These are phyloP conservation scores for Microascus cirrosus DNA, from an alignment of 2,329 filamentous ascomycete genomes.

Conservation along the genomic window DNA sequence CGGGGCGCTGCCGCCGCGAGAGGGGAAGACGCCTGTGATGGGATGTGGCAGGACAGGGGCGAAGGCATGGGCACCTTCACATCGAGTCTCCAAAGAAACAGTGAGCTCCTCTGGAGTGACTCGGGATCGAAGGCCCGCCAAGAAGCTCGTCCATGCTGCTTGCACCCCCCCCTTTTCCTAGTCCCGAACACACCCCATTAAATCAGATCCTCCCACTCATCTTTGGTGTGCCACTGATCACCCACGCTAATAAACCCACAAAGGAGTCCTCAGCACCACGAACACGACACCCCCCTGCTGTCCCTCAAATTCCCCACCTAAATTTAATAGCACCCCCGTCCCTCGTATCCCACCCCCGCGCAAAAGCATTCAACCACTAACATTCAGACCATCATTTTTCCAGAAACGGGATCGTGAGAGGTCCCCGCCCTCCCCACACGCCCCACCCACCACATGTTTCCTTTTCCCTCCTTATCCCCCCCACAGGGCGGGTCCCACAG, in stretches of 20 bases:
- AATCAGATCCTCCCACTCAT: background rate
- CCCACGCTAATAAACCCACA: background rate
- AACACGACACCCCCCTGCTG: background rate
- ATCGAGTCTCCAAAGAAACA: too few relatives aligned
- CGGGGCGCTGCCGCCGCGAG: too few relatives aligned
- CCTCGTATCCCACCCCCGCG: background rate
- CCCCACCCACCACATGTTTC: background rate
- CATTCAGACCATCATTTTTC: background rate
- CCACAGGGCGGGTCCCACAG: too few relatives aligned
- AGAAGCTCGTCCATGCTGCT: background rate
- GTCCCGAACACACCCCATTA: background rate
- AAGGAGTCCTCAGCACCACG: background rate
- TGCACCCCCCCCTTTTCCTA: background rate
- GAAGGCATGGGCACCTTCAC: too few relatives aligned
- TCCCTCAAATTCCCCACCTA: background rate
- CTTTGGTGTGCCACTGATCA: background rate
- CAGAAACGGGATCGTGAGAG: background rate
- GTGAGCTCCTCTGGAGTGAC: too few relatives aligned
- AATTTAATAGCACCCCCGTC: background rate
- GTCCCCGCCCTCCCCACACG: background rate
- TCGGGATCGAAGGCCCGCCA: background rate
- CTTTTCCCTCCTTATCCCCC: background rate
- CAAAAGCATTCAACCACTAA: background rate
- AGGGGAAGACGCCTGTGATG: too few relatives aligned
- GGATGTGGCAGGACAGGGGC: too few relatives aligned